Evolutionary conservation across 306 rosid species (phyloP), one percentile per base, ranked within the genome.

Genomic region (Sicyos baderoa): DNA sequence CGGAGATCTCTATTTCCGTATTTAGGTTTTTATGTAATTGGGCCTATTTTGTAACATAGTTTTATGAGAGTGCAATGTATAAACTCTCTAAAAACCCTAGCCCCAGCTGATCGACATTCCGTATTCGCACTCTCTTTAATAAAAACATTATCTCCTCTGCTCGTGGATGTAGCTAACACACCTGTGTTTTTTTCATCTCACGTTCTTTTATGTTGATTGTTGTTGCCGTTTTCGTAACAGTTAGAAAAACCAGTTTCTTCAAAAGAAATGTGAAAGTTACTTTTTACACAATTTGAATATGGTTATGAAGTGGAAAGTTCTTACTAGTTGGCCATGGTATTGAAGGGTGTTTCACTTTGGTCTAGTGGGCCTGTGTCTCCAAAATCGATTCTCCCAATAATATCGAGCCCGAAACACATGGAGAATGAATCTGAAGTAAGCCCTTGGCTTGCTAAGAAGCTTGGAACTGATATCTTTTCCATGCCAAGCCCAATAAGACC

Each of bases 401-500:
- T 87, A 72, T 88, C 82, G 32, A 9, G 3, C 61, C 91, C 91
- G 72, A 94, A 94, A 80, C 99, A 90, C 97, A 94, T 85, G 71
- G 99, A 88, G 77, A 94, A 89, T 7, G 96, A 89, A 82, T 92
- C 76, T 45, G 88, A 79, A 51, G 83, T 81, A 61, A 83, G 66
- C n/a, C 91, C 91, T 35, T 76, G 55, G 25, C 65, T 77, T 21
- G 98, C 96, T 77, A 87, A 84, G 77, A 86, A 77, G 81, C 91
- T 92, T 50, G 98, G 98, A 54, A 92, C 85, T 21, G 98, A 88
- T 74, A 79, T 9, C 62, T 61, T 59, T 0, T 78, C 77, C 84
- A 92, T 82, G 37, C 98, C 98, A 59, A 92, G 93, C 66, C 99
- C 99, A 54, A 90, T 71, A 40, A 94, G 71, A 76, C 99, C 99